Evolutionary conservation across 306 rosid species (phyloP).

Genomic region (Sicyos baderoa): DNA sequence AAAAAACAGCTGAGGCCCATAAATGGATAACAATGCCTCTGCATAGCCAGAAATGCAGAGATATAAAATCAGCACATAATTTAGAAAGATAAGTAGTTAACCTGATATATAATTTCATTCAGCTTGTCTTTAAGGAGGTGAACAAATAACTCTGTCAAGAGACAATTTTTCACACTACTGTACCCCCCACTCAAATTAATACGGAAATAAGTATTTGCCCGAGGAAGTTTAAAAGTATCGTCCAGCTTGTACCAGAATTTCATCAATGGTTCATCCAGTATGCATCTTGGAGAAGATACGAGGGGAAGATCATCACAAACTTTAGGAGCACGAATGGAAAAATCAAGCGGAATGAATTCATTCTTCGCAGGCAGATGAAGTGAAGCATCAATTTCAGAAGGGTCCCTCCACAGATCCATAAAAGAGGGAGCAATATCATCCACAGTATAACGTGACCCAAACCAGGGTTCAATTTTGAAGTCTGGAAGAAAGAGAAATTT

Average conservation of each 20-base stretch:
- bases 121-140: conserved; percentile 80
- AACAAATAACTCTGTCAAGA: conserved; percentile 65
- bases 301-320: conserved; percentile 27
- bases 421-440: conserved; percentile 62
- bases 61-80: background rate
- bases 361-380: conserved; percentile 83
- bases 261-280: conserved; percentile 73
- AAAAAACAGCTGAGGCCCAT: background rate
- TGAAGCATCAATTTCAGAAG: conserved; percentile 58
- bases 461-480: conserved; percentile 76
- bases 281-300: conserved; percentile 52
- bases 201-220: conserved; percentile 82
- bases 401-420: conserved; percentile 73
- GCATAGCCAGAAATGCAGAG: background rate
- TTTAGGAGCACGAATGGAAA: conserved; percentile 53
- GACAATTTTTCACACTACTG: conserved; percentile 44
- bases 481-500: conserved; percentile 34
- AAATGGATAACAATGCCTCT: background rate
- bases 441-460: conserved; percentile 65
- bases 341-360: conserved; percentile 86
- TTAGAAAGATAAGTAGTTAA: conserved; percentile 33
- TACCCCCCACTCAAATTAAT: conserved; percentile 84
- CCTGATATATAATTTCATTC: conserved; percentile 87
- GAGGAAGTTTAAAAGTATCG: conserved; percentile 67
- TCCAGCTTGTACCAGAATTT: conserved; percentile 94